phyloP scores from a whole-genome alignment of 2,329 filamentous ascomycete species.

The Mollisiaceae sp. region DNA sequence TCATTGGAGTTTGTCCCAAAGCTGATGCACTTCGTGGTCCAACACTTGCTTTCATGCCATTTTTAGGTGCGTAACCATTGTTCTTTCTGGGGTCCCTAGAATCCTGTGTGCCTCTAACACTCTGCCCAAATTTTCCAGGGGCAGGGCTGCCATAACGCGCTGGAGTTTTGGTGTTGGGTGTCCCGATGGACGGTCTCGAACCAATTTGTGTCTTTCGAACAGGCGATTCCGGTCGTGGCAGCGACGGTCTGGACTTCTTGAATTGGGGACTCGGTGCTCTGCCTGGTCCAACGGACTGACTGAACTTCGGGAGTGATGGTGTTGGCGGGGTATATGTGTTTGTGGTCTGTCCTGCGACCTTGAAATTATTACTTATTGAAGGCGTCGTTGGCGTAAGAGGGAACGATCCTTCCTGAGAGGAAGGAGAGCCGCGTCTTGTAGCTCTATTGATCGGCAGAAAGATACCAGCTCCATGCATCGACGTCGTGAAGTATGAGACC shows the following conservation, averaged over 20 bases:
- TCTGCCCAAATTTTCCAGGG: constrained; percentile 66
- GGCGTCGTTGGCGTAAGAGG: constrained; percentile 74
- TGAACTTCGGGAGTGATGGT: constrained; percentile 77
- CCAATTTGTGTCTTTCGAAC: constrained; percentile 68
- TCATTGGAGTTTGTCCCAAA: constrained; percentile 53
- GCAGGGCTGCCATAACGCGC: constrained; percentile 68
- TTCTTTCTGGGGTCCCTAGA: constrained; percentile 70
- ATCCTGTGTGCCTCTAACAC: constrained; percentile 58
- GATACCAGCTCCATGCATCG: constrained; percentile 81
- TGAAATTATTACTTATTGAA: constrained; percentile 56
- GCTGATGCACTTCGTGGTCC: constrained; percentile 65
- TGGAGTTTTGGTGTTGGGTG: constrained; percentile 51
- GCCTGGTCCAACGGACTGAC: constrained; percentile 82
- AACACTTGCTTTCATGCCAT: constrained; percentile 54
- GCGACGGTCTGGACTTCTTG: constrained; percentile 74
- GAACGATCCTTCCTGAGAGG: constrained; percentile 57
- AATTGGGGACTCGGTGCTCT: constrained; percentile 70
- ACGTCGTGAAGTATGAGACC: constrained; percentile 81
- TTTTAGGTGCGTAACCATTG: constrained; percentile 49
- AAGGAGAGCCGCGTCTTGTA: constrained; percentile 66
- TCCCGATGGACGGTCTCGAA: constrained; percentile 60
- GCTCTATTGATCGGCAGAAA: constrained; percentile 89
- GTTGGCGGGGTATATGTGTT: constrained; percentile 68
- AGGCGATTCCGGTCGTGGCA: constrained; percentile 89
- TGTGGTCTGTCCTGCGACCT: constrained; percentile 48